Percentiles rank a stretch among this genome's conserved stretches.
Evolutionary conservation across 441 rosid species (phyloP).

Genomic region (Bruguiera hainesii): DNA sequence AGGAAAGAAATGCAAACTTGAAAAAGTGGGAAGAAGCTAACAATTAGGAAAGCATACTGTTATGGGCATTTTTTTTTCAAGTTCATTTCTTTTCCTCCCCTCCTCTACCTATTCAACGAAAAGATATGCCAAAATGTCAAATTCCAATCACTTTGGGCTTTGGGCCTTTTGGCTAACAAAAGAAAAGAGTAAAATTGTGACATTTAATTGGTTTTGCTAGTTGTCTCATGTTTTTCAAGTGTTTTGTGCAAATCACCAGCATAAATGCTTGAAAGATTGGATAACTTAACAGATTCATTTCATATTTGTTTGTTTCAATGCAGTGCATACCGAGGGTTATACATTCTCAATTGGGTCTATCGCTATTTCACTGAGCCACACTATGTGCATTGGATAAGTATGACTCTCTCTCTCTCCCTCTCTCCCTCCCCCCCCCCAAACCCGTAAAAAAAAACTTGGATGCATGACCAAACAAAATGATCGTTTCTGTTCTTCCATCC

Average conservation of each 20-base stretch:
- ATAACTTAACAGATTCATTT: neutral
- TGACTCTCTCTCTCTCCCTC: constrained; percentile 20
- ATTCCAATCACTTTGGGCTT: neutral
- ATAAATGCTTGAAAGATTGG: neutral
- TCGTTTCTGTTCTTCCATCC: neutral
- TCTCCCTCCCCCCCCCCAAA: neutral
- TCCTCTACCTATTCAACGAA: neutral
- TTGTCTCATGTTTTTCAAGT: neutral
- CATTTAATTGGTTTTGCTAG: too few species aligned
- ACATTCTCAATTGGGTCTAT: constrained; percentile 93
- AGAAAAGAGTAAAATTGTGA: too few species aligned
- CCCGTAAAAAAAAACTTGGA: too few species aligned
- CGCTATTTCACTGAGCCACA: constrained; percentile 77
- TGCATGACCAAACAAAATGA: neutral
- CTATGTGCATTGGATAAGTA: constrained; percentile 84
- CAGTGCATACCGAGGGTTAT: constrained; percentile 88
- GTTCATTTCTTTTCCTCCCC: neutral
- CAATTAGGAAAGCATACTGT: too few species aligned
- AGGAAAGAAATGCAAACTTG: too few species aligned
- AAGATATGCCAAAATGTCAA: neutral
- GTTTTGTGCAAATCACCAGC: neutral
- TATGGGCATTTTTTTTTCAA: too few species aligned
- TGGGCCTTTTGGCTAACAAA: neutral
- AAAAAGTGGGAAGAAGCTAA: too few species aligned
- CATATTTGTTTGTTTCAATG: constrained; percentile 22